Base-by-base conservation (phyloP, 1,139 yeast species). In the Taiozyma sp. region DNA sequence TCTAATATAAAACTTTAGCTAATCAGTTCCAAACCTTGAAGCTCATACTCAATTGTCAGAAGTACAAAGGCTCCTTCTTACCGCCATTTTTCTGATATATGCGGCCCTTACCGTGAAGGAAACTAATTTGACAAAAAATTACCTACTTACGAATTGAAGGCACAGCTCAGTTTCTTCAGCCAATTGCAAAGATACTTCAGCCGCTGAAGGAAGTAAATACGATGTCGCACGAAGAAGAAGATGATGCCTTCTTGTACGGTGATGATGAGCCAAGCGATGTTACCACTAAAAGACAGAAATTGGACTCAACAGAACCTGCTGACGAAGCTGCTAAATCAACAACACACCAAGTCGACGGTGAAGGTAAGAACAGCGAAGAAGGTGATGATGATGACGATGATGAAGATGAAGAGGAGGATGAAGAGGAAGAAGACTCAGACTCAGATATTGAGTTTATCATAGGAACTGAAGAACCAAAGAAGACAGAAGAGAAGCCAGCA, bases 161-260 rank as follows among this genome's bases (percentile, higher is more conserved):
- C 34, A 11, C n/a, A 6, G 9, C 8, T 11, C 13, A 37, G 6
- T 19, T 37, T 37, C 14, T 37, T 19, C 9, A 37, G 14, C 24
- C 14, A 37, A 37, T 37, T 37, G 41, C 13, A 37, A 37, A 24
- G 7, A 21, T 24, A 37, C 14, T 19, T 19, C 14, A 19, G 8
- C 24, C 41, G 19, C n/a, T 9, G 7, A 16, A 10, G 7, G 5
- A 19, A 6, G 19, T 6, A 28, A 26, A 13, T n/a, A n/a, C 30
- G 22, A 50, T 50, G 57, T 54, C 58, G 4, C 50, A 53, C 26
- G 63, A 61, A 55, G 91, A 85, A 53, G 93, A 87, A 55, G 96
- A 88, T 59, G 96, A 89, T 64, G 93, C 85, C 48, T 89, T 82
- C 66, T 79, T 89, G 51, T 89, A 89, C 64, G 96, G 96, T 3